Evolutionary conservation across 2,329 filamentous ascomycete genomes (phyloP).

Genomic region (Colletotrichum neosansevieriae): DNA sequence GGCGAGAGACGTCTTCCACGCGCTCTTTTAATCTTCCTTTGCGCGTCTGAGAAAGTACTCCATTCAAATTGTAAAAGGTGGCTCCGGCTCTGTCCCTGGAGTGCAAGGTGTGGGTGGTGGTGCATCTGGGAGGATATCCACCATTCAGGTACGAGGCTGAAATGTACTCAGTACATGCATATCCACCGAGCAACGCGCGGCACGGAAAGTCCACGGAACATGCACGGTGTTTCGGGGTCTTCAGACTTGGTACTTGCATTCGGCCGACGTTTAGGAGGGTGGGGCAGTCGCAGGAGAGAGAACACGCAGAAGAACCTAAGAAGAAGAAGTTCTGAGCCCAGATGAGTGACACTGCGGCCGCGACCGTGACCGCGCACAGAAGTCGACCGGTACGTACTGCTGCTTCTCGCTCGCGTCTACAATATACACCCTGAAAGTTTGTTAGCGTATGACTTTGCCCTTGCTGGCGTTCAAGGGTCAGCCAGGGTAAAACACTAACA

Average conservation of each 20-base stretch:
- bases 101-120: conserved; percentile 5
- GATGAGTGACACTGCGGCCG: not conserved
- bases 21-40: not conserved
- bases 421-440: too few species aligned
- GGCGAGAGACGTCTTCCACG: too few species aligned
- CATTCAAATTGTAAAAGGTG: not conserved
- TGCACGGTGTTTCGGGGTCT: not conserved
- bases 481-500: too few species aligned
- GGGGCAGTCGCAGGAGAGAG: conserved; percentile 18
- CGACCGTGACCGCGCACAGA: not conserved
- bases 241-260: conserved; percentile 14
- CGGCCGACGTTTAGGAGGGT: conserved; percentile 31
- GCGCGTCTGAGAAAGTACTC: not conserved
- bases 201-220: conserved; percentile 18
- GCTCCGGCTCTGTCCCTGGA: conserved; percentile 13
- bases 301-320: not conserved
- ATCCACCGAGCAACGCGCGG: not conserved
- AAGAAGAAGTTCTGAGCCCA: conserved; percentile 1
- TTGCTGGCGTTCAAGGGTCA: too few species aligned
- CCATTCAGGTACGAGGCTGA: conserved; percentile 35
- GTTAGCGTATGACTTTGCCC: too few species aligned
- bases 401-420: too few species aligned
- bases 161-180: conserved; percentile 25
- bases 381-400: not conserved
- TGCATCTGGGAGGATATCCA: conserved; percentile 28